phyloP scores from a whole-genome alignment of 805 yeast genomes.

The Cyberlindnera japonica region DNA sequence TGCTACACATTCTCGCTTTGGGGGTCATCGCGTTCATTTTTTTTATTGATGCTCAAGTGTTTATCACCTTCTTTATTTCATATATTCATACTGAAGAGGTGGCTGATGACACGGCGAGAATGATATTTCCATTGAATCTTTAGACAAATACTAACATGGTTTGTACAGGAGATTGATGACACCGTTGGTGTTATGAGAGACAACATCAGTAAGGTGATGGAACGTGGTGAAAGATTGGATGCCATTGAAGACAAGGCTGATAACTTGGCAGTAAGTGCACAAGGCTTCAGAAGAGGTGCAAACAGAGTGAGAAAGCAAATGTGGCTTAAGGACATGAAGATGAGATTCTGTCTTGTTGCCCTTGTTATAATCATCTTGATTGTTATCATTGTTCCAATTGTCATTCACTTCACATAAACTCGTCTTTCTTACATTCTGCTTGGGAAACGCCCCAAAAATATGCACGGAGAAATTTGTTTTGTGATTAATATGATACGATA shows the following conservation, averaged over 20 bases:
- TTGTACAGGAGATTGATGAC: conserved; percentile 76
- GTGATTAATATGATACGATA: no score
- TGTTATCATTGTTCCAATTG: conserved; percentile 89
- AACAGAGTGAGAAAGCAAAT: conserved; percentile 95
- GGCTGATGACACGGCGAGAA: no score
- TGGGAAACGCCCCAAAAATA: no score
- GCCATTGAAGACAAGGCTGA: conserved; percentile 91
- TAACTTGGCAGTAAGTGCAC: conserved; percentile 86
- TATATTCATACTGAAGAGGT: no score
- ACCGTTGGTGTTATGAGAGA: conserved; percentile 98
- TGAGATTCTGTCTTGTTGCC: conserved; percentile 85
- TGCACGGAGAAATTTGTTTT: no score
- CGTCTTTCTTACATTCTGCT: background rate
- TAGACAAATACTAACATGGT: conserved; percentile 27
- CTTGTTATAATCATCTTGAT: conserved; percentile 78
- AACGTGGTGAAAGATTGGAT: conserved; percentile 88
- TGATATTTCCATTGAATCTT: no score
- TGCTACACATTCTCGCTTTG: no score
- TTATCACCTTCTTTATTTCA: no score
- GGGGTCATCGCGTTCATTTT: background rate
- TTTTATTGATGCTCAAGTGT: no score
- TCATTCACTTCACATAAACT: conserved; percentile 65
- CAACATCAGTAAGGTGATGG: conserved; percentile 92
- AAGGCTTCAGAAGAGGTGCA: conserved; percentile 94
- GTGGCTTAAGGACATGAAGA: conserved; percentile 99